phyloP scores from a whole-genome alignment of 1,284 basidiomycete genomes.

The Neotropicomus parvogracilis region DNA sequence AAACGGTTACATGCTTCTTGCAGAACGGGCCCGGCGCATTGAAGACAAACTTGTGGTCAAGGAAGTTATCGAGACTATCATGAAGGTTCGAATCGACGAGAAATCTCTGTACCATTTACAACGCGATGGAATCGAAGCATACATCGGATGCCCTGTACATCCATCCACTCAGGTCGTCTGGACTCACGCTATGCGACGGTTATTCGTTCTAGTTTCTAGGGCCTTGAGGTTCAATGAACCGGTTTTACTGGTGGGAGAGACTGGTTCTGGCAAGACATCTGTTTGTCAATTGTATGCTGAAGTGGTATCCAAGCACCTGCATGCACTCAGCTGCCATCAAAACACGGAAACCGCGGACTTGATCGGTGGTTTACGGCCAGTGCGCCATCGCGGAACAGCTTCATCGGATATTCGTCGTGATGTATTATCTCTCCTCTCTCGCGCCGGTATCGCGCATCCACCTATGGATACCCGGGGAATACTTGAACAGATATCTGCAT shows the following conservation, averaged over 20 bases:
- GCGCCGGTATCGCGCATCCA: slow-evolving; percentile 36
- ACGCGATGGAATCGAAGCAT: slow-evolving; percentile 43
- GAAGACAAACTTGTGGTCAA: slow-evolving; percentile 91
- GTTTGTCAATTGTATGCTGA: slow-evolving; percentile 89
- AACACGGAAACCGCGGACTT: slow-evolving; percentile 99
- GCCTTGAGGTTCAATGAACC: slow-evolving; percentile 92
- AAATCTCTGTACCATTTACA: slow-evolving; percentile 64
- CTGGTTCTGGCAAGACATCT: slow-evolving; percentile 96
- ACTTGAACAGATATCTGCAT: slow-evolving; percentile 36
- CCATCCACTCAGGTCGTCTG: slow-evolving; percentile 65
- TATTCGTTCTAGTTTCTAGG: slow-evolving; percentile 81
- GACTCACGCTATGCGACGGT: slow-evolving; percentile 90
- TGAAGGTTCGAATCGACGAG: slow-evolving; percentile 86
- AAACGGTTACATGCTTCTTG: slow-evolving; percentile 97
- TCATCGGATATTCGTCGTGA: slow-evolving; percentile 49
- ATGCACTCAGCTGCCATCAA: slow-evolving; percentile 93
- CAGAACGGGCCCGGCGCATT: slow-evolving; percentile 80
- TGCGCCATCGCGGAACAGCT: slow-evolving; percentile 70
- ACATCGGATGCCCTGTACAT: slow-evolving; percentile 58
- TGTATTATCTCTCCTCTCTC: slow-evolving; percentile 39
- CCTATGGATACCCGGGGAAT: slow-evolving; percentile 38
- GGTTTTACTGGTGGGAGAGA: slow-evolving; percentile 96
- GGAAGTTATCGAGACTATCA: slow-evolving; percentile 86
- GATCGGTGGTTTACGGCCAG: slow-evolving; percentile 89
- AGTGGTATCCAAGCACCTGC: slow-evolving; percentile 59